Evolutionary conservation across 345 rosid genomes (phyloP), one percentile per base, ranked within the genome.

Genomic region (Citrus cavaleriei): DNA sequence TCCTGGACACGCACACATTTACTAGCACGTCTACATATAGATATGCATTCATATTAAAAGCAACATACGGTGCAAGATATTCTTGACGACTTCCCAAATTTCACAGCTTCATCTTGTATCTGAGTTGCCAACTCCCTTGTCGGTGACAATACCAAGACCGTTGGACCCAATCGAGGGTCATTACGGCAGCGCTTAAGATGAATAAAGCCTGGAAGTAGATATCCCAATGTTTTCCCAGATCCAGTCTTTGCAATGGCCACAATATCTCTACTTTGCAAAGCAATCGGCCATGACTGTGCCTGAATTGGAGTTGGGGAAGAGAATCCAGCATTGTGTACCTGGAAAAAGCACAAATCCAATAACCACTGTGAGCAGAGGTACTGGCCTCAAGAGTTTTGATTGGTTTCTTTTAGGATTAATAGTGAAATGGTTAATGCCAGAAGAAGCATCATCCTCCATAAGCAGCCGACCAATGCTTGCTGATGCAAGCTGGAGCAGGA

Each of bases 231-330:
- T 90, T 96, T 96, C 58, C 99, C 98, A 0, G 99, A 96, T 76
- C 99, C 98, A 21, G 98, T 96, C 86, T 94, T 96, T 25, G 98
- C 99, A 81, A 96, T 86, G 82, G 99, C 99, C 57, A 96, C 98
- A 21, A 94, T 94, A 82, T 96, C 98, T 82, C 92, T 91, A 84
- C 91, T 86, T 85, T 90, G 95, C 87, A 96, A 76, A 27, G 95
- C 97, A 88, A 96, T 87, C 1, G 99, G 98, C 99, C 99, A 96
- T 12, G 99, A 94, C 83, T 94, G 98, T 74, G 99, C 99, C 89
- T 96, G 99, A 86, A 96, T 96, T 77, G 99, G 99, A 69, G 99
- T 96, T 49, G 99, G 99, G 55, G 94, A 84, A 86, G 95, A 79
- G 82, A 96, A 96, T 69, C 99, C 99, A 72, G 99, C 99, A 88